Conservation (phyloP, 2,329 filamentous ascomycete species). For the Chaetomium sp. region DNA sequence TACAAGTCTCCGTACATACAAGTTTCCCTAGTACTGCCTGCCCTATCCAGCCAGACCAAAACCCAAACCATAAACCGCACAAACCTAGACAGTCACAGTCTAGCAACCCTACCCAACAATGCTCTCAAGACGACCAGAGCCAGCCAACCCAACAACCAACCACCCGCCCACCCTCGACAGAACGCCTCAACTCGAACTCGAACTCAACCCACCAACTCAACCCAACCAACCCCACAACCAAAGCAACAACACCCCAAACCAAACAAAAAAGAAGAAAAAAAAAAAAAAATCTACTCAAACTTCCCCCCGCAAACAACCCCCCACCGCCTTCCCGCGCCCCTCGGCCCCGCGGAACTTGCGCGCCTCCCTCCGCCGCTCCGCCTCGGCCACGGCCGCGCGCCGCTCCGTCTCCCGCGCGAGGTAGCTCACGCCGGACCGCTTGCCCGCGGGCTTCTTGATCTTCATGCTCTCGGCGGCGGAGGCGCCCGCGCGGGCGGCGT, state of each 20-base stretch:
- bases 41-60: background rate
- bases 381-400: constrained; percentile 56
- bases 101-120: background rate
- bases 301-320: constrained; percentile 61
- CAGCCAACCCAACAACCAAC: background rate
- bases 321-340: constrained; percentile 58
- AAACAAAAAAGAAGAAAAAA: too few species aligned
- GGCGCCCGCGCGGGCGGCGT: constrained; percentile 1
- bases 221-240: background rate
- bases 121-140: background rate
- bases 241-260: background rate
- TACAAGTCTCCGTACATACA: background rate
- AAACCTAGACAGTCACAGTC: background rate
- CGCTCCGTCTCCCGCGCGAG: constrained; percentile 63
- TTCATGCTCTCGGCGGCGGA: constrained; percentile 52
- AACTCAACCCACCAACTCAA: background rate
- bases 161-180: background rate
- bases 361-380: constrained; percentile 60
- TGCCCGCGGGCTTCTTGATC: constrained; percentile 62
- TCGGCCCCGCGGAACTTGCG: constrained; percentile 61
- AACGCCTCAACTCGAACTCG: too few species aligned
- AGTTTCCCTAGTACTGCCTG: background rate
- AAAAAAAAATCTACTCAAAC: constrained; percentile 45
- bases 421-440: constrained; percentile 62
- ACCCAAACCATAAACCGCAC: background rate